Evolutionary conservation across 495 filamentous ascomycete genomes (phyloP), one percentile per base, ranked within the genome.

Genomic region (Penicillium waksmanii): DNA sequence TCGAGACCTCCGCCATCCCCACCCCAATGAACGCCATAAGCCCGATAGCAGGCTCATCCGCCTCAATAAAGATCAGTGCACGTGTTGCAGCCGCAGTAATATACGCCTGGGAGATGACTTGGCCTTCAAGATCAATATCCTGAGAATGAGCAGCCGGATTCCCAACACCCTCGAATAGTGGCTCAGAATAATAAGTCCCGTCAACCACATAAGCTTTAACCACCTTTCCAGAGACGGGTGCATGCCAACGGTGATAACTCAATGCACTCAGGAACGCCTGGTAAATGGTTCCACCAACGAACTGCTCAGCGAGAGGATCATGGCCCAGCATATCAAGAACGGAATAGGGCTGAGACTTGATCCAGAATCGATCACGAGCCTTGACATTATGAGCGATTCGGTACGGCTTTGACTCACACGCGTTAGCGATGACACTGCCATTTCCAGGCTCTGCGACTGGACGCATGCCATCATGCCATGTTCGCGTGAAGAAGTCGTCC

Each of bases 401-500:
- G 50, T 62, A 73, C 3, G 67, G 83, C 31, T 77, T 80, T 5
- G 83, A 86, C 65, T 92, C 89, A 72, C 88, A 91, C 0, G 81
- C 82, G 65, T 87, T 90, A 33, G 74, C 80, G 31, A 92, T 82
- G 18, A 90, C 77, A 5, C 65, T 51, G 5, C 60, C 52, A 27
- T 78, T 66, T 0, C 71, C 76, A 0, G 85, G 84, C 0, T 72
- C 67, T 0, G 80, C 82, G 6, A 91, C 71, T 3, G 88, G 88
- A 0, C 89, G 82, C 2, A 85, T 75, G 12, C 73, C 72, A 0
- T 78, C 69, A 1, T 75, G 75, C 52, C 90, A 82, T 2, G 76
- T 44, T 15, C 89, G 83, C 0, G 86, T 89, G 74, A 93, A 93
- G 75, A 91, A 93, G 56, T 87, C 78, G 58, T 93, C 88, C 89